These are phyloP conservation scores for Rhizopus delemar DNA, from an alignment of 371 early-diverging fungal species.

Conservation along the genomic window DNA sequence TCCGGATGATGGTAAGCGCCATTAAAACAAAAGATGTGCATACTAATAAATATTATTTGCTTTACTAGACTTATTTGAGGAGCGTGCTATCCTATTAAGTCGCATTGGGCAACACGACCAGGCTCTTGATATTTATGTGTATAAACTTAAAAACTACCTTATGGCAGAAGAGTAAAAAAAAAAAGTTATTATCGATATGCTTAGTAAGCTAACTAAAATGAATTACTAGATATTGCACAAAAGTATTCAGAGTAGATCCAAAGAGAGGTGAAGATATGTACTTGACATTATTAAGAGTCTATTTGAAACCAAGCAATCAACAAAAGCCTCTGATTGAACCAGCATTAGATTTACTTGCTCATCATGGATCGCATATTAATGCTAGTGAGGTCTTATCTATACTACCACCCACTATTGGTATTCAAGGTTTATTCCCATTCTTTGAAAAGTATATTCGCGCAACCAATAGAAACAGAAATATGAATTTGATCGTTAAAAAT, in stretches of 20 bases:
- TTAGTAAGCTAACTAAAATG: neutral
- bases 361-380: slow-evolving; percentile 74
- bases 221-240: slow-evolving; percentile 67
- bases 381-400: slow-evolving; percentile 55
- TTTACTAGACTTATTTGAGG: slow-evolving; percentile 69
- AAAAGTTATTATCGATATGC: neutral
- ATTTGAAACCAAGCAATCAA: slow-evolving; percentile 56
- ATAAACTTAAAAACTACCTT: slow-evolving; percentile 69
- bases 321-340: slow-evolving; percentile 61
- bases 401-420: slow-evolving; percentile 55
- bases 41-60: neutral
- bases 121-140: slow-evolving; percentile 81
- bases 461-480: slow-evolving; percentile 63
- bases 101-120: slow-evolving; percentile 86
- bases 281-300: slow-evolving; percentile 63
- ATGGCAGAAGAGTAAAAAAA: slow-evolving; percentile 74
- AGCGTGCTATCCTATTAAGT: slow-evolving; percentile 80
- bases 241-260: slow-evolving; percentile 59
- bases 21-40: neutral
- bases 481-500: slow-evolving; percentile 70
- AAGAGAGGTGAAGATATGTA: slow-evolving; percentile 64
- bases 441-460: slow-evolving; percentile 72
- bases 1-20: slow-evolving; percentile 64
- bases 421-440: slow-evolving; percentile 63
- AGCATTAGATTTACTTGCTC: slow-evolving; percentile 62